These are phyloP conservation scores for Copromyces sp. DNA, from an alignment of 495 filamentous ascomycete species.

Conservation along the genomic window DNA sequence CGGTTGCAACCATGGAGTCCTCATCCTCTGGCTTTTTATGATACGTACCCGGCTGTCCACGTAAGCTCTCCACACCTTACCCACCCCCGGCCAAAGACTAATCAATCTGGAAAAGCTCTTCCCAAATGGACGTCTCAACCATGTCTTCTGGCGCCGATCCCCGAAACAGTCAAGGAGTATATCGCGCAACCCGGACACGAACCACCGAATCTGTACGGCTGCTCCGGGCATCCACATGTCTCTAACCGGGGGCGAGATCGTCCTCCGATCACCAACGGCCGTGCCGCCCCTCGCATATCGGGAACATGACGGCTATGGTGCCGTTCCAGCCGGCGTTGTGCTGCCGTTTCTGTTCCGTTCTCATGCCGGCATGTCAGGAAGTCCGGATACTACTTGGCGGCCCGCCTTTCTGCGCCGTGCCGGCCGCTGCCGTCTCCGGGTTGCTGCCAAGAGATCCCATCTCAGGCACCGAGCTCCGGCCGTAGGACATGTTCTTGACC, in stretches of 20 bases:
- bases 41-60: background rate
- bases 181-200: background rate
- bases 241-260: background rate
- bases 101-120: background rate
- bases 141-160: background rate
- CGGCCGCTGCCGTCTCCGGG: background rate
- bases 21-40: background rate
- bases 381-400: background rate
- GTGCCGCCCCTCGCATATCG: background rate
- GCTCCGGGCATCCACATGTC: background rate
- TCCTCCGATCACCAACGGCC: background rate
- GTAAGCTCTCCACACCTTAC: background rate
- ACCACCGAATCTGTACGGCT: background rate
- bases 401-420: background rate
- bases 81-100: background rate
- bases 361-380: background rate
- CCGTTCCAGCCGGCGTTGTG: background rate
- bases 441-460: background rate
- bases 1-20: background rate
- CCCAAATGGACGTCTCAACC: background rate
- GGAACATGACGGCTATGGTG: no score
- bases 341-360: background rate
- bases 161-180: background rate
- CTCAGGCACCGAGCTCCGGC: background rate
- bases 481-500: background rate